Evolutionary conservation across 2,329 filamentous ascomycete species (phyloP).

Genomic region (Phialophora macrospora): DNA sequence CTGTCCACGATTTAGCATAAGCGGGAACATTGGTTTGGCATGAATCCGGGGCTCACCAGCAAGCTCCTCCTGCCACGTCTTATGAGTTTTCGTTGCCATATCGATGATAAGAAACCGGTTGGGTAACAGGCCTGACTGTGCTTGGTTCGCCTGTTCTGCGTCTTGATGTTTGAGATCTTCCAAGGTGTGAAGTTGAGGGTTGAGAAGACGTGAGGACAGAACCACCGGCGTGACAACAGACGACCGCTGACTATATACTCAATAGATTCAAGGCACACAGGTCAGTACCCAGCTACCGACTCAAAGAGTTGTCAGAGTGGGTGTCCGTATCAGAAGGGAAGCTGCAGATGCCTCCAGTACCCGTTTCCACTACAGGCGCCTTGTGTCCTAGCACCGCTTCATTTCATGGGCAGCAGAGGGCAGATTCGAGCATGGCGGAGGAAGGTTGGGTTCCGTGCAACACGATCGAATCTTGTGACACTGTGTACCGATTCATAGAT

Average conservation of each 20-base stretch:
- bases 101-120: conserved; percentile 6
- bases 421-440: conserved; percentile 18
- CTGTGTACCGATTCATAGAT: conserved; percentile 29
- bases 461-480: conserved; percentile 38
- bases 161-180: conserved; percentile 2
- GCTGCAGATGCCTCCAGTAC: conserved; percentile 33
- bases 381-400: conserved; percentile 30
- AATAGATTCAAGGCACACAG: conserved; percentile 15
- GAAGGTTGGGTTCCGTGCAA: conserved; percentile 28
- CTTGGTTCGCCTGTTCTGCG: not conserved
- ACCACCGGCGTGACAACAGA: conserved; percentile 14
- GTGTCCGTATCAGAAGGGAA: conserved; percentile 28
- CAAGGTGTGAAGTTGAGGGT: conserved; percentile 1
- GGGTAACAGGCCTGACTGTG: not conserved
- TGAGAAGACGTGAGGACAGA: conserved; percentile 14
- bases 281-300: conserved; percentile 14
- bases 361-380: conserved; percentile 27
- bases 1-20: conserved; percentile 27
- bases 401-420: conserved; percentile 33
- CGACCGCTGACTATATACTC: conserved; percentile 27
- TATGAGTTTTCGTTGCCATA: conserved; percentile 38
- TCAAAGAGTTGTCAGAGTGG: conserved; percentile 23
- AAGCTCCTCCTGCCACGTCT: conserved; percentile 61
- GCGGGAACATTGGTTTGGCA: conserved; percentile 6
- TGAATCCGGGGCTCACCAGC: conserved; percentile 52